Evolutionary conservation across 2,329 filamentous ascomycete genomes (phyloP).

Genomic region (Fragosphaeria purpurea): DNA sequence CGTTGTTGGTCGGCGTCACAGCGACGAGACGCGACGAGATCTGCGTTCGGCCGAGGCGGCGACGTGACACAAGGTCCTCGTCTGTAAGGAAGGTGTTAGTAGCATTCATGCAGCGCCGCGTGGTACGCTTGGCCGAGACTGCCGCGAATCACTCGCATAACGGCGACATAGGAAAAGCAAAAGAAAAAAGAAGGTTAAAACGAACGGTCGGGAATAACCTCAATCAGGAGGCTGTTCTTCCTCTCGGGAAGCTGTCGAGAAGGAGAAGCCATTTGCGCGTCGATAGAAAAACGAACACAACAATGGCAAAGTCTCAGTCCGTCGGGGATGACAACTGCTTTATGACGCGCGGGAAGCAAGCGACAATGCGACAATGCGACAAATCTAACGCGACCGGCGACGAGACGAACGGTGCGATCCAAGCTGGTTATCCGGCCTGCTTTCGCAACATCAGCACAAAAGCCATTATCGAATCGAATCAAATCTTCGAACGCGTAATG

Average conservation of each 20-base stretch:
- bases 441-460: too few relatives aligned
- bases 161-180: neutral
- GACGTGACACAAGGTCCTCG: conserved; percentile 65
- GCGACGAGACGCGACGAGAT: conserved; percentile 72
- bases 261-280: conserved; percentile 14
- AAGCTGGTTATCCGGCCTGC: too few relatives aligned
- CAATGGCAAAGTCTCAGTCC: too few relatives aligned
- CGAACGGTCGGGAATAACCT: conserved; percentile 42
- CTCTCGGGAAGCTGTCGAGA: conserved; percentile 28
- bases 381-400: neutral
- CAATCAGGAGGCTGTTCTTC: conserved; percentile 45
- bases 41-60: conserved; percentile 87
- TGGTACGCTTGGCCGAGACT: too few relatives aligned
- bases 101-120: too few relatives aligned
- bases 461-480: too few relatives aligned
- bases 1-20: conserved; percentile 57
- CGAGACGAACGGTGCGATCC: neutral
- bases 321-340: neutral
- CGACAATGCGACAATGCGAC: conserved; percentile 5
- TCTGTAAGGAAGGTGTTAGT: conserved; percentile 33
- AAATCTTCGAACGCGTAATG: neutral
- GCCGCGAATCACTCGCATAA: too few relatives aligned
- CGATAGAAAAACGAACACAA: too few relatives aligned
- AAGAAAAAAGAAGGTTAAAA: neutral
- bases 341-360: neutral